Conservation (phyloP, 495 filamentous ascomycete species). For the Astrothelium subdiscretum region DNA sequence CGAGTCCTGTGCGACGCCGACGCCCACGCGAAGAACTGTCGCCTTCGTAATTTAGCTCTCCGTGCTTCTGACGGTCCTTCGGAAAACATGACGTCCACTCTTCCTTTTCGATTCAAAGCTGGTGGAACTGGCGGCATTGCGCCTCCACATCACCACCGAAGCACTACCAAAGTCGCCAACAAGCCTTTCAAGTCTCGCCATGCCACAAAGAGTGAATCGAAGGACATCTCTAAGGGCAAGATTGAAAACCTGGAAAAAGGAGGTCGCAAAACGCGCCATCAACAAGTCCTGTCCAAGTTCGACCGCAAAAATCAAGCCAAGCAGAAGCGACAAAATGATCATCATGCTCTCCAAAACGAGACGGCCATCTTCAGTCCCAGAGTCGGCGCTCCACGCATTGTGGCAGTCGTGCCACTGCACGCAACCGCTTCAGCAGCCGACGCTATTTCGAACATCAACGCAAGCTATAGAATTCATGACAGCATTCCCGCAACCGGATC, state of each 20-base stretch:
- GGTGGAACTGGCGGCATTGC: constrained; percentile 51
- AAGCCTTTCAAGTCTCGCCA: constrained; percentile 88
- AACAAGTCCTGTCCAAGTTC: constrained; percentile 94
- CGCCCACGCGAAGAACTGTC: too few species aligned
- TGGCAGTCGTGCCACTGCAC: constrained; percentile 82
- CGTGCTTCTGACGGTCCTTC: too few species aligned
- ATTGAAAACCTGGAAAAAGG: constrained; percentile 45
- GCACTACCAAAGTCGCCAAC: constrained; percentile 72
- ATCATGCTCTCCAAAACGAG: constrained; percentile 63
- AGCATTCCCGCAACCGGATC: constrained; percentile 49
- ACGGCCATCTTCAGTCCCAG: constrained; percentile 70
- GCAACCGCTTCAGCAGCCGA: constrained; percentile 51
- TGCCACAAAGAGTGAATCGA: constrained; percentile 74
- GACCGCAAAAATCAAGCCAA: constrained; percentile 87
- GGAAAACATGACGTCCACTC: constrained; percentile 38
- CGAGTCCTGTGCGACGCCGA: too few species aligned
- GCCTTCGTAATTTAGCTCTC: too few species aligned
- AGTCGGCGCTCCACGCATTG: constrained; percentile 77
- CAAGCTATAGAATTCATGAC: constrained; percentile 62
- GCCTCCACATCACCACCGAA: constrained; percentile 67
- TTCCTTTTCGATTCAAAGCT: constrained; percentile 81
- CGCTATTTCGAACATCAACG: constrained; percentile 59
- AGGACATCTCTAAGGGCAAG: constrained; percentile 72
- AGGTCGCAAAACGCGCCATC: constrained; percentile 76
- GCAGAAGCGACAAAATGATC: constrained; percentile 70